These are phyloP conservation scores for Entomortierella lignicola DNA, from an alignment of 192 early-diverging fungal species.

Conservation along the genomic window DNA sequence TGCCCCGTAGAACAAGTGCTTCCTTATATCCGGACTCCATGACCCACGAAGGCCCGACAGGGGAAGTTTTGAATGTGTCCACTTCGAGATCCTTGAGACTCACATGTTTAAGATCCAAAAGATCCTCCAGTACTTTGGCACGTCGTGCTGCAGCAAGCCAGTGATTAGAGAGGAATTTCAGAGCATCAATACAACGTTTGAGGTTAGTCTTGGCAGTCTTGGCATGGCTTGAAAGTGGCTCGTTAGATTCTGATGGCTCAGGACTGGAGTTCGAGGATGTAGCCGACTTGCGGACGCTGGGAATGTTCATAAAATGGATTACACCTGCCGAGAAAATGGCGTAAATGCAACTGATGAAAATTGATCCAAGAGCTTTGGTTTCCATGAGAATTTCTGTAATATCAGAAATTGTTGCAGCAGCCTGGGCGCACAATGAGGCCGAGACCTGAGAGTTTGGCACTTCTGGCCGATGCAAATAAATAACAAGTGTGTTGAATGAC, in stretches of 20 bases:
- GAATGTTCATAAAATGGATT: slow-evolving; percentile 56
- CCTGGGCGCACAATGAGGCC: slow-evolving; percentile 43
- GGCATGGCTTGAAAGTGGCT: background rate
- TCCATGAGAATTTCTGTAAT: slow-evolving; percentile 49
- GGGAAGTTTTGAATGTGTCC: slow-evolving; percentile 33
- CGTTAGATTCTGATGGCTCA: background rate
- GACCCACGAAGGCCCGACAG: slow-evolving; percentile 37
- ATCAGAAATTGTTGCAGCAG: slow-evolving; percentile 51
- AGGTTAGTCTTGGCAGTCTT: slow-evolving; percentile 43
- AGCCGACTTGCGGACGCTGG: slow-evolving; percentile 26
- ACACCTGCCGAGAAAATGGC: slow-evolving; percentile 55
- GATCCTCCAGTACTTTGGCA: slow-evolving; percentile 47
- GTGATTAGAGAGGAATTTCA: slow-evolving; percentile 39
- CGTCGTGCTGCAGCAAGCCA: slow-evolving; percentile 47
- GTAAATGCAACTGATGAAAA: slow-evolving; percentile 50
- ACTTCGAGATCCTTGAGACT: slow-evolving; percentile 45
- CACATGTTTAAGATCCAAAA: slow-evolving; percentile 51
- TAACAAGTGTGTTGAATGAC: slow-evolving; percentile 64
- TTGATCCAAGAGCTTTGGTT: slow-evolving; percentile 26
- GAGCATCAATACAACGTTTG: slow-evolving; percentile 48
- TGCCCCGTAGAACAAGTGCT: slow-evolving; percentile 9
- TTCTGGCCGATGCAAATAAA: slow-evolving; percentile 66
- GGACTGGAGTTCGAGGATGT: slow-evolving; percentile 24
- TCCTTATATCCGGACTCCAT: slow-evolving; percentile 19
- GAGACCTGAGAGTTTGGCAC: slow-evolving; percentile 40